These are phyloP conservation scores for Metarhizium robertsii DNA, from an alignment of 2,329 filamentous ascomycete genomes.

Conservation along the genomic window DNA sequence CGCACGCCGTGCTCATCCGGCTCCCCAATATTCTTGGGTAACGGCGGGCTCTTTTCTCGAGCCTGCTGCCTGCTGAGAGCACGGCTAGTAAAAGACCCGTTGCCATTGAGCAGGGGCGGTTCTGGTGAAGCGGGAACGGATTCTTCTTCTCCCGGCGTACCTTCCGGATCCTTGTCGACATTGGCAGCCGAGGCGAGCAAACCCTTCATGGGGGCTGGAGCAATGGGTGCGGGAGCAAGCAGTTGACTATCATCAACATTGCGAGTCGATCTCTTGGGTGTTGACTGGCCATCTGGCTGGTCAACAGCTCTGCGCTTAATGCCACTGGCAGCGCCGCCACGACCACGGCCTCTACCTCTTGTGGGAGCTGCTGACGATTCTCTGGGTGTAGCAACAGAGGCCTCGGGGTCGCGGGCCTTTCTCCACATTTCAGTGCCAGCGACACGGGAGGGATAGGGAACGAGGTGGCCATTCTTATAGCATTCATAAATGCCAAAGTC, in stretches of 20 bases:
- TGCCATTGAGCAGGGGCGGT: slow-evolving; percentile 19
- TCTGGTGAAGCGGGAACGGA: slow-evolving; percentile 27
- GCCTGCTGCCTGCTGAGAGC: slow-evolving; percentile 20
- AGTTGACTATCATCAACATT: slow-evolving; percentile 19
- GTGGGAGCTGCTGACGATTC: slow-evolving; percentile 15
- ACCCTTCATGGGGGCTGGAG: slow-evolving; percentile 25
- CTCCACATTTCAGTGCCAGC: slow-evolving; percentile 33
- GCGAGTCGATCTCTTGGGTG: slow-evolving; percentile 37
- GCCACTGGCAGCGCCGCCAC: slow-evolving; percentile 23
- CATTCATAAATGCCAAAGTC: slow-evolving; percentile 34
- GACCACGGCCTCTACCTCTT: slow-evolving; percentile 23
- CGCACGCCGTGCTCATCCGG: slow-evolving; percentile 45
- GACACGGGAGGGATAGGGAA: slow-evolving; percentile 35
- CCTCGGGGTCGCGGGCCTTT: slow-evolving; percentile 26
- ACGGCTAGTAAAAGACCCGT: slow-evolving; percentile 12
- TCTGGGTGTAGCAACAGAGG: slow-evolving; percentile 22
- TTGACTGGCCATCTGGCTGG: slow-evolving; percentile 38
- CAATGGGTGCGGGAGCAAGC: slow-evolving; percentile 14
- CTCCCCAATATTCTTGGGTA: slow-evolving; percentile 31
- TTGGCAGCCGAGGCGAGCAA: slow-evolving; percentile 29
- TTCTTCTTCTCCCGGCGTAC: slow-evolving; percentile 24
- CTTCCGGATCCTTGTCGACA: slow-evolving; percentile 24
- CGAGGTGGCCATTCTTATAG: slow-evolving; percentile 30
- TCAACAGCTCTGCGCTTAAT: slow-evolving; percentile 43
- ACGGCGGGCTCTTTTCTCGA: slow-evolving; percentile 27